Evolutionary conservation across 2,329 filamentous ascomycete species (phyloP).

Genomic region (Apiospora rasikravindrae): DNA sequence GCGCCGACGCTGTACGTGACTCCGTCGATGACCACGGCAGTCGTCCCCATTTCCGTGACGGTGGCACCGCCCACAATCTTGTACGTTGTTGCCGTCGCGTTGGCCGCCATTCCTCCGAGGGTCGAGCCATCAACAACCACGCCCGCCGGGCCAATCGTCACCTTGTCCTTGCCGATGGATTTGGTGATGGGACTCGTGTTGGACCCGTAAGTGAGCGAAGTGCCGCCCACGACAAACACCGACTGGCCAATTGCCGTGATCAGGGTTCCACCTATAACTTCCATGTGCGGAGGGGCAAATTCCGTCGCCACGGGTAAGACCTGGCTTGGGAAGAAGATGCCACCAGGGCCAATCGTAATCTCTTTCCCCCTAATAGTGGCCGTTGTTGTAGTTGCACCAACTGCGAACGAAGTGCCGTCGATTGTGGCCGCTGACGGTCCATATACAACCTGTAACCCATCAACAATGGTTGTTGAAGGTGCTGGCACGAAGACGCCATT

Average conservation of each 20-base stretch:
- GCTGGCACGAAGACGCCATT: slow-evolving; percentile 39
- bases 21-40: slow-evolving; percentile 54
- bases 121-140: slow-evolving; percentile 13
- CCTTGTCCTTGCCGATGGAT: neutral
- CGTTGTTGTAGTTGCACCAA: slow-evolving; percentile 44
- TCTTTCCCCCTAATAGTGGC: slow-evolving; percentile 37
- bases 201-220: slow-evolving; percentile 52
- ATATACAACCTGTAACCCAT: slow-evolving; percentile 47
- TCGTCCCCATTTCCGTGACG: slow-evolving; percentile 54
- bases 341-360: slow-evolving; percentile 37
- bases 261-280: slow-evolving; percentile 55
- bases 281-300: slow-evolving; percentile 46
- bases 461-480: slow-evolving; percentile 46
- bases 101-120: slow-evolving; percentile 48
- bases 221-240: slow-evolving; percentile 47
- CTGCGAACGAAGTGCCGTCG: slow-evolving; percentile 48
- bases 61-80: slow-evolving; percentile 59
- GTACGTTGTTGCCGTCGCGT: slow-evolving; percentile 44
- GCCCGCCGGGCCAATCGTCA: neutral
- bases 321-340: slow-evolving; percentile 42
- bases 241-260: slow-evolving; percentile 50
- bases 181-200: slow-evolving; percentile 38
- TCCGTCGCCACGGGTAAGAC: slow-evolving; percentile 43
- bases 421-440: slow-evolving; percentile 48
- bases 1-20: slow-evolving; percentile 58